These are phyloP conservation scores for Hortiboletus campestris DNA, from an alignment of 768 basidiomycete species.

Conservation along the genomic window DNA sequence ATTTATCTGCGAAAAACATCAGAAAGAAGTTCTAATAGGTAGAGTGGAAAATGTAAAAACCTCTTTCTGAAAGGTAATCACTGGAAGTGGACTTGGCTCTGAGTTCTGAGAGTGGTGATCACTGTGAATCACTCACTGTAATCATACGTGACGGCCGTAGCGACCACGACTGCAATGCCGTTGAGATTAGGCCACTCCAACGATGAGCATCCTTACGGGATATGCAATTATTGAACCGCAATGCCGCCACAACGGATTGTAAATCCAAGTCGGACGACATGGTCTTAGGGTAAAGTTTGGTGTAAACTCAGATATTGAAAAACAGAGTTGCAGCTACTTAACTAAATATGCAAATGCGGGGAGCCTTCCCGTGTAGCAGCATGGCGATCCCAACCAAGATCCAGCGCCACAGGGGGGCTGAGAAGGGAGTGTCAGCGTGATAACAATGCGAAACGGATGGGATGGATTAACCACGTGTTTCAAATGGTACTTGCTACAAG, in stretches of 20 bases:
- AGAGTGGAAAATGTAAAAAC: not conserved
- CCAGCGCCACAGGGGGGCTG: too few species aligned
- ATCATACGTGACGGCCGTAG: slow-evolving; percentile 17
- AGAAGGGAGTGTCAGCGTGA: too few species aligned
- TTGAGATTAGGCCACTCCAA: not conserved
- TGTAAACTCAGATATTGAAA: too few species aligned
- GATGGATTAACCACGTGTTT: too few species aligned
- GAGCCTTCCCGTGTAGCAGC: too few species aligned
- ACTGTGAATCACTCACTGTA: slow-evolving; percentile 13
- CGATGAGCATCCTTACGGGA: slow-evolving; percentile 1
- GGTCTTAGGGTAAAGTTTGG: too few species aligned
- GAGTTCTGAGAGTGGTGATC: not conserved
- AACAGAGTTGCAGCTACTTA: too few species aligned
- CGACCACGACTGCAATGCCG: slow-evolving; percentile 6
- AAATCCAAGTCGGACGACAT: slow-evolving; percentile 15
- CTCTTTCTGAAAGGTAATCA: slow-evolving; percentile 18
- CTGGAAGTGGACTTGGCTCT: slow-evolving; percentile 1
- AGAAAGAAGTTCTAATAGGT: not conserved
- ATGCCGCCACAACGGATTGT: not conserved
- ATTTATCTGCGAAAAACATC: slow-evolving; percentile 7
- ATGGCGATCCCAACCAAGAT: too few species aligned
- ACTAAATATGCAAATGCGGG: not conserved
- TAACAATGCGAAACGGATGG: too few species aligned
- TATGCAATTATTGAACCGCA: slow-evolving; percentile 11
- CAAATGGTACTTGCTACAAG: too few species aligned